Evolutionary conservation across 73 alveolate species (phyloP), one percentile per base, ranked within the genome.

Genomic region (Paramecium tetraurelia): DNA sequence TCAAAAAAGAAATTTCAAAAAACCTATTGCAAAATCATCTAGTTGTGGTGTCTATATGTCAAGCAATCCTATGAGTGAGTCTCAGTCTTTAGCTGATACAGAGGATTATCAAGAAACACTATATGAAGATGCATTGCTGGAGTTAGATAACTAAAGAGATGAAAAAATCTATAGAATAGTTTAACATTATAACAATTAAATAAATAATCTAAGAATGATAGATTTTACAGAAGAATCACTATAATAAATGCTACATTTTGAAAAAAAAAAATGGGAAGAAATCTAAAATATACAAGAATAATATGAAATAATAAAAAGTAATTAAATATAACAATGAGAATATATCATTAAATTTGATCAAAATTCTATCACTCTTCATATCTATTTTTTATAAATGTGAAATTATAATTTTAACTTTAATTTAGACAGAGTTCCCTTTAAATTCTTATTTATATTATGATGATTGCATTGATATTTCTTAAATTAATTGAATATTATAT

Each of bases 131-230:
- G n/a, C 21, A 1, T 20, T 72, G 8, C 2, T 72, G 21, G 63
- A 72, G n/a, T 40, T 72, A 72, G 63, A 72, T 72, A 36, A 36
- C 7, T 27, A 72, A 43, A 72, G 86, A 7, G 63, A 72, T 40
- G 86, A 70, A 33, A 70, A 70, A 38, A 70, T 70, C 53, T 70
- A 70, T 70, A 24, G 85, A 70, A 33, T 70, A 70, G 85, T 70
- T 33, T 31, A 33, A 33, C 85, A 70, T 70, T 70, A 70, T 31
- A 70, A 70, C 20, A 70, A 70, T 70, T 70, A 70, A 70, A 70
- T 70, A 70, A 70, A 33, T 33, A 70, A 70, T 70, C 38, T 70
- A 33, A 27, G 85, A 18, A 70, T 31, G 46, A 14, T 70, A 9
- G 85, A 33, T 4, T 31, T 8, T 9, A 33, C 31, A 0, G 85